A percentile compares a stretch with the other conserved stretches of the same genome.
Conservation (phyloP, 1,284 basidiomycete species). For the Rhodofomes roseus region DNA sequence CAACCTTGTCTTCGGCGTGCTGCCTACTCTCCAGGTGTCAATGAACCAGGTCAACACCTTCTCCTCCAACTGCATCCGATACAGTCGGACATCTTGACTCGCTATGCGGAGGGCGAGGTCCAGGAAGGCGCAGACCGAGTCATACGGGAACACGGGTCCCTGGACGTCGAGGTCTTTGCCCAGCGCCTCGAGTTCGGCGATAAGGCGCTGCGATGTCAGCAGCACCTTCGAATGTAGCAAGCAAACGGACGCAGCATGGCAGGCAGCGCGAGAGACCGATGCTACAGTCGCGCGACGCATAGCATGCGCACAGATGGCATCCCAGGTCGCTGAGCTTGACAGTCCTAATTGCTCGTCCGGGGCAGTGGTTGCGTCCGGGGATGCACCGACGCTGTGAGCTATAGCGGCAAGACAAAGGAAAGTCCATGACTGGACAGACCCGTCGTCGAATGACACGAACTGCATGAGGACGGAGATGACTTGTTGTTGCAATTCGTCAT, state of each 20-base stretch:
- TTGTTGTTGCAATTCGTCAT: conserved; percentile 49
- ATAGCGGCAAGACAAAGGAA: conserved; percentile 77
- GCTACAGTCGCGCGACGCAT: conserved; percentile 69
- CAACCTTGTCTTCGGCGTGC: conserved; percentile 32
- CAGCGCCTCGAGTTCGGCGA: conserved; percentile 72
- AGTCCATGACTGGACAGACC: conserved; percentile 73
- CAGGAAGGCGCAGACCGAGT: conserved; percentile 84
- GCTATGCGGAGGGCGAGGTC: conserved; percentile 62
- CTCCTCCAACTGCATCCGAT: conserved; percentile 78
- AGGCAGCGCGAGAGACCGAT: conserved; percentile 73
- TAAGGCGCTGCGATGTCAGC: conserved; percentile 53
- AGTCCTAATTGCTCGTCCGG: conserved; percentile 11
- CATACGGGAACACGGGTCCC: conserved; percentile 79
- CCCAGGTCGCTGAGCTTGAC: conserved; percentile 48
- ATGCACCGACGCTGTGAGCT: conserved; percentile 42
- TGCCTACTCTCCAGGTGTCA: conserved; percentile 63
- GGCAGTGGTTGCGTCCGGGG: conserved; percentile 7
- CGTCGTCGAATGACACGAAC: conserved; percentile 64
- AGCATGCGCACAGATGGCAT: conserved; percentile 77
- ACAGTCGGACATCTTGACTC: conserved; percentile 75
- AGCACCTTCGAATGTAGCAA: conserved; percentile 39
- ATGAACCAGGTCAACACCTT: conserved; percentile 81
- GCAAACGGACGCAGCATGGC: conserved; percentile 66
- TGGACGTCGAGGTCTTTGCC: conserved; percentile 82
- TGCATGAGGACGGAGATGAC: conserved; percentile 55